phyloP scores from a whole-genome alignment of 768 basidiomycete genomes.

The Boletus rubroflammeus region DNA sequence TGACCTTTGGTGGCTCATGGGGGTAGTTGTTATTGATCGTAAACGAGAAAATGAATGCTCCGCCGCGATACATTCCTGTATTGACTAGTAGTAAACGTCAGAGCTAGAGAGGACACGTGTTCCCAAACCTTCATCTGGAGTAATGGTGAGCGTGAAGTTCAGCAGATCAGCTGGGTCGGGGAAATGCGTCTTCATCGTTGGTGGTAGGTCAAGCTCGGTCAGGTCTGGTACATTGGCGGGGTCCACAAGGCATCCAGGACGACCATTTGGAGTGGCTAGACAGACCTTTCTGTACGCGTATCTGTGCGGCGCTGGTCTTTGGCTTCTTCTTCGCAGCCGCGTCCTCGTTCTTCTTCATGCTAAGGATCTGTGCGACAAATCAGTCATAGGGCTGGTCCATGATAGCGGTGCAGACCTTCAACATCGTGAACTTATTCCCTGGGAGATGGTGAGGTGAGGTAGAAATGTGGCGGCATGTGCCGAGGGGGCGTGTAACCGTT shows the following conservation, averaged over 20 bases:
- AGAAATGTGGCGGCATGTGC: conserved; percentile 31
- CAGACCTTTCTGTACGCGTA: conserved; percentile 98
- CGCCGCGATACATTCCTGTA: conserved; percentile 97
- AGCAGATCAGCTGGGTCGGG: conserved; percentile 91
- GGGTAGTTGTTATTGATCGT: conserved; percentile 97
- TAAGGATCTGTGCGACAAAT: conserved; percentile 75
- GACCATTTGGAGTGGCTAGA: background rate
- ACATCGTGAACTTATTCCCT: conserved; percentile 32
- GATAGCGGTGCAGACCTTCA: conserved; percentile 35
- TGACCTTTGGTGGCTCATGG: conserved; percentile 98
- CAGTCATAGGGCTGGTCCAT: background rate
- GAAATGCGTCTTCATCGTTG: conserved; percentile 95
- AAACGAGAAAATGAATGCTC: conserved; percentile 90
- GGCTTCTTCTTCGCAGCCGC: conserved; percentile 97
- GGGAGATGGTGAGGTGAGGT: conserved; percentile 18
- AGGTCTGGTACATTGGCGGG: conserved; percentile 54
- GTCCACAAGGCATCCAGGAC: conserved; percentile 3
- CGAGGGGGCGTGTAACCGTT: conserved; percentile 14
- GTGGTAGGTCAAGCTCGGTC: conserved; percentile 93
- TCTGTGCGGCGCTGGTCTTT: conserved; percentile 96
- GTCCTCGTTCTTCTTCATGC: conserved; percentile 99
- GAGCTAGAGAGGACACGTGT: background rate
- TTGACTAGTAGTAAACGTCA: conserved; percentile 1
- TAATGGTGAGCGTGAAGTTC: conserved; percentile 93
- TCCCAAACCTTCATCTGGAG: conserved; percentile 87